Base-by-base conservation (phyloP, 108 stramenopile genomes). In the Licmophora abbreviata region DNA sequence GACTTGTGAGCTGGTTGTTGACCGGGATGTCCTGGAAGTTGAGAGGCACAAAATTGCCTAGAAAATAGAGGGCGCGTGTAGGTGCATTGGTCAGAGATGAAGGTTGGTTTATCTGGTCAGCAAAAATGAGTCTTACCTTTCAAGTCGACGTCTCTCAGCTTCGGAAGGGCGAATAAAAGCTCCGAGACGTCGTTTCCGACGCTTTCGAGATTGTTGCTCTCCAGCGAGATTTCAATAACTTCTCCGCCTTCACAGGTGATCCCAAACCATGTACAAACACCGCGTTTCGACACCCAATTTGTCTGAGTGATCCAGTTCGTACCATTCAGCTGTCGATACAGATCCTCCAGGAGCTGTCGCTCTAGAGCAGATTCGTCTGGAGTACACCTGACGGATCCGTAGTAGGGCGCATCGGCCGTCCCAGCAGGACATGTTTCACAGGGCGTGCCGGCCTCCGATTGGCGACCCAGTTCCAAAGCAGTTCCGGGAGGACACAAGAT, bases 401-500 rank as follows among this genome's bases (percentile, higher is more conserved):
- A 58, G 26, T 74, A 74, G 14, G 67, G 72, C 44, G 66, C 53
- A 15, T 38, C 43, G n/a, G 64, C 69, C 43, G 8, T 9, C 35
- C 54, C 68, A 1, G 53, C 56, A n/a, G 51, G 37, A 31, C 75
- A 79, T 49, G 44, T 40, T 12, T 51, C 29, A 48, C 83, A 85
- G 21, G 62, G 15, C 23, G 44, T 48, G 11, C 29, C 41, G 11
- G 61, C 61, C 38, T 59, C 60, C 8, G 61, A 53, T 18, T 17
- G 25, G 22, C 66, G 56, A 26, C 83, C 83, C 15, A 54, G 54
- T 21, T 50, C 34, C 51, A 64, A 63, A 59, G 58, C 72, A 14
- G 76, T 78, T 24, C 83, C 79, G 48, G 56, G 53, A 9, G 76
- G 74, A 68, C 83, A 85, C 9, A 85, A 54, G 20, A 85, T 85